A percentile compares a stretch with the other conserved stretches of the same genome.
phyloP scores from a whole-genome alignment of 805 yeast species.

The Candida xiaguanensis region DNA sequence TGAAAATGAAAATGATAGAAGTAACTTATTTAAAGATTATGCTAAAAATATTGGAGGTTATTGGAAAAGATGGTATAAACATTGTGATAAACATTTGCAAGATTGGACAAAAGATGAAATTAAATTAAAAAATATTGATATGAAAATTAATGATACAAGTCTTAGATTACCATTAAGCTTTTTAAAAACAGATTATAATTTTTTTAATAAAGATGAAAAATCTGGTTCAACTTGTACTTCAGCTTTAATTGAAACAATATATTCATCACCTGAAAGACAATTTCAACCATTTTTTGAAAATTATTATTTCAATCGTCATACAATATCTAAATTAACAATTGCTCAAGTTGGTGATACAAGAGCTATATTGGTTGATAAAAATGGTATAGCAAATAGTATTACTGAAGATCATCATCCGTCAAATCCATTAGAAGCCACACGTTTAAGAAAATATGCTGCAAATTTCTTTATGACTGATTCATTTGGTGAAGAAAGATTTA shows the following conservation, averaged over 20 bases:
- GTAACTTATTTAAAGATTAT: constrained; percentile 52
- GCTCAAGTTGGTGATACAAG: constrained; percentile 94
- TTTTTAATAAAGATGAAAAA: constrained; percentile 37
- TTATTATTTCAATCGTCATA: constrained; percentile 62
- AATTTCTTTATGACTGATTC: constrained; percentile 77
- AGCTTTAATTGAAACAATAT: constrained; percentile 51
- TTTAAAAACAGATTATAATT: constrained; percentile 62
- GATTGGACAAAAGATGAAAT: constrained; percentile 16
- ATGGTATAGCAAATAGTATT: constrained; percentile 75
- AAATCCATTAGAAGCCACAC: constrained; percentile 68
- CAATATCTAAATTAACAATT: constrained; percentile 63
- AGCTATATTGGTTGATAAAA: constrained; percentile 76
- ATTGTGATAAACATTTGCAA: constrained; percentile 31
- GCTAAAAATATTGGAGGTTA: constrained; percentile 67
- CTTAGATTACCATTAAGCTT: constrained; percentile 62
- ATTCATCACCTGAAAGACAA: constrained; percentile 25
- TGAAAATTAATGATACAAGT: constrained; percentile 50
- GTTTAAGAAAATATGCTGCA: constrained; percentile 61
- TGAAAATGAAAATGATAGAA: constrained; percentile 21
- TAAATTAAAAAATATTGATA: constrained; percentile 12
- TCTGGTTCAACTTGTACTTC: constrained; percentile 77
- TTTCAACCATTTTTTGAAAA: constrained; percentile 27
- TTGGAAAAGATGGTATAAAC: constrained; percentile 74
- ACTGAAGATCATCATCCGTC: constrained; percentile 86
- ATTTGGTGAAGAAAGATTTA: constrained; percentile 86